Evolutionary conservation across 2,329 filamentous ascomycete genomes (phyloP), one percentile per base, ranked within the genome.

Genomic region (Claviceps cyperi): DNA sequence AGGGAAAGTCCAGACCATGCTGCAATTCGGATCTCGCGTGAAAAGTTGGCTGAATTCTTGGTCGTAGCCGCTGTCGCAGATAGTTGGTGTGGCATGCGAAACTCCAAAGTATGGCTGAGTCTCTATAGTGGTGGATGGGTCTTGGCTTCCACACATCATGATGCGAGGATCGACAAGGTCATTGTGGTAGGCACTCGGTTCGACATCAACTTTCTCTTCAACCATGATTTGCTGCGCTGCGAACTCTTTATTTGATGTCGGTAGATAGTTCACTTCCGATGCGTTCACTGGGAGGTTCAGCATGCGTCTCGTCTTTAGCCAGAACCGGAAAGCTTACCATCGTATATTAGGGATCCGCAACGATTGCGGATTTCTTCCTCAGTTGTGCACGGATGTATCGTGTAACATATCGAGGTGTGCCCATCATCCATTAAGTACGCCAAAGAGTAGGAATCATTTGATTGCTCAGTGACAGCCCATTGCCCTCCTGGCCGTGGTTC

Each of bases 401-500:
- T 52, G 35, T 43, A 54, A 32, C 47, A 49, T 28, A 52, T 44
- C 21, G 50, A 43, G 17, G 46, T 24, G 13, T 5, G 38, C 4
- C 49, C 47, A 15, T 47, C 51, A 38, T 54, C 44, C 44, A 52
- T 50, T 11, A 51, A 19, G 22, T 54, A 55, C 4, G 48, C 47
- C 21, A 53, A 35, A 24, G 41, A 48, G 47, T 50, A 52, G 11
- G 47, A 24, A 14, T 53, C 52, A 7, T 51, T 35, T 14, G 51
- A 46, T 46, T 55, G 49, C 15, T n/a, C 51, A 5, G 51, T 52
- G 17, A 57, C 32, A 17, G 43, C 28, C 55, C 55, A 57, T 17
- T 50, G 48, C 13, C 55, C 55, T 24, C 48, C 50, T 14, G 53
- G 49, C 5, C 49, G 45, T 40, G 55, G 54, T 47, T 57, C 55